Conservation (phyloP, 352 stramenopile genomes). For the Pythium phragmitis region DNA sequence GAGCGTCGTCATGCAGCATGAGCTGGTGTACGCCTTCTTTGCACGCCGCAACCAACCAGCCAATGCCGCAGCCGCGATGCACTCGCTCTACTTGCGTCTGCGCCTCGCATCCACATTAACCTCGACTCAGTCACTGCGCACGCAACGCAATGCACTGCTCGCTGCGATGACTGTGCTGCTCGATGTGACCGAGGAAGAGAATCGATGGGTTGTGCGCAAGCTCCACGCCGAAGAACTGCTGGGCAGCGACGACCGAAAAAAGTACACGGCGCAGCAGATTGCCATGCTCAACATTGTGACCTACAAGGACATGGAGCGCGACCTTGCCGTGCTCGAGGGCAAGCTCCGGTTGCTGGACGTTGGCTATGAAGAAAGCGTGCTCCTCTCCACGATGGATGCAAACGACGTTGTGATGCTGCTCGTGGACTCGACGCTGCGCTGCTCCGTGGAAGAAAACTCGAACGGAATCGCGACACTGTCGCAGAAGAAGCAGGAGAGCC, state of each 20-base stretch:
- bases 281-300: slow-evolving; percentile 59
- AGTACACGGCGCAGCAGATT: slow-evolving; percentile 16
- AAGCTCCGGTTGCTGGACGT: slow-evolving; percentile 59
- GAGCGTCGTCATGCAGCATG: slow-evolving; percentile 53
- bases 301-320: slow-evolving; percentile 53
- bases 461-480: slow-evolving; percentile 26
- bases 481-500: slow-evolving; percentile 47
- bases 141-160: slow-evolving; percentile 65
- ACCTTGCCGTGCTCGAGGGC: slow-evolving; percentile 58
- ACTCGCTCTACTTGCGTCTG: slow-evolving; percentile 53
- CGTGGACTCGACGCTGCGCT: slow-evolving; percentile 40
- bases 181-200: slow-evolving; percentile 37
- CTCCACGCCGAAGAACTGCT: slow-evolving; percentile 57
- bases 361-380: slow-evolving; percentile 49
- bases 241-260: slow-evolving; percentile 1
- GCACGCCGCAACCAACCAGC: slow-evolving; percentile 56
- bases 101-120: slow-evolving; percentile 36
- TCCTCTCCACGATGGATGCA: slow-evolving; percentile 57
- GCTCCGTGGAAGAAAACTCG: not conserved
- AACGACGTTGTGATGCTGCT: slow-evolving; percentile 58
- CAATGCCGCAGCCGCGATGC: slow-evolving; percentile 61
- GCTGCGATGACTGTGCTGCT: slow-evolving; percentile 46
- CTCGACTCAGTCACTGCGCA: slow-evolving; percentile 39
- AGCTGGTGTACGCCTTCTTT: slow-evolving; percentile 75
- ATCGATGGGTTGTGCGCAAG: slow-evolving; percentile 73